These are phyloP conservation scores for Physcia stellaris DNA, from an alignment of 495 filamentous ascomycete genomes.

Conservation along the genomic window DNA sequence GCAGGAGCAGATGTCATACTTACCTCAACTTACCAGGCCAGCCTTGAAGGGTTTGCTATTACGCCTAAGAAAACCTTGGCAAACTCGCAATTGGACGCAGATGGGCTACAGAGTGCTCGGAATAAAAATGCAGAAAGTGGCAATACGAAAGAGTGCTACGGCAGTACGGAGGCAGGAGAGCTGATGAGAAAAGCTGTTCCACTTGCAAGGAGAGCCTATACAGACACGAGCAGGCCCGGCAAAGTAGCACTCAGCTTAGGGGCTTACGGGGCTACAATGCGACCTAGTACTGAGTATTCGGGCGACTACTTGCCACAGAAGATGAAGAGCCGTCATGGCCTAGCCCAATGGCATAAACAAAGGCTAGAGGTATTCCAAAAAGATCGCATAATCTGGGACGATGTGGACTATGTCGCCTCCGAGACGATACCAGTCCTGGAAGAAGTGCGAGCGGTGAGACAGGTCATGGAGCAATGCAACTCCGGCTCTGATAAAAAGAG, in stretches of 20 bases:
- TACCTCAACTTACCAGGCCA: conserved; percentile 54
- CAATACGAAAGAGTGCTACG: neutral
- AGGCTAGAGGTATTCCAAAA: conserved; percentile 35
- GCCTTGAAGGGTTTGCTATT: conserved; percentile 34
- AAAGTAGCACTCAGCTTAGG: conserved; percentile 41
- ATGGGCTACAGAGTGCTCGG: conserved; percentile 13
- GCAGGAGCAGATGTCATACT: conserved; percentile 45
- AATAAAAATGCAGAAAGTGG: neutral
- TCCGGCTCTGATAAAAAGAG: conserved; percentile 8
- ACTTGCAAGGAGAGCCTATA: conserved; percentile 14
- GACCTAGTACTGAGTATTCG: conserved; percentile 49
- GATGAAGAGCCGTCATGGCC: conserved; percentile 26
- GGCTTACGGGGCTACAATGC: conserved; percentile 52
- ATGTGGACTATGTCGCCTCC: conserved; percentile 45
- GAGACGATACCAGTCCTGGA: conserved; percentile 47
- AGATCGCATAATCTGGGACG: conserved; percentile 12
- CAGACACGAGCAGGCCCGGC: conserved; percentile 10
- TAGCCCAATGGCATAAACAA: conserved; percentile 42
- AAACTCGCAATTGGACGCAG: conserved; percentile 16
- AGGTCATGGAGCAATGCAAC: conserved; percentile 19
- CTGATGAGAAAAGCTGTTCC: conserved; percentile 19
- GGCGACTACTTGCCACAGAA: conserved; percentile 36
- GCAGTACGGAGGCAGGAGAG: conserved; percentile 6
- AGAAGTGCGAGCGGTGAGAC: conserved; percentile 45
- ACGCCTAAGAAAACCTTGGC: conserved; percentile 17